Evolutionary conservation across 305 asterid species (phyloP).

Genomic region (Solanum chacoense): DNA sequence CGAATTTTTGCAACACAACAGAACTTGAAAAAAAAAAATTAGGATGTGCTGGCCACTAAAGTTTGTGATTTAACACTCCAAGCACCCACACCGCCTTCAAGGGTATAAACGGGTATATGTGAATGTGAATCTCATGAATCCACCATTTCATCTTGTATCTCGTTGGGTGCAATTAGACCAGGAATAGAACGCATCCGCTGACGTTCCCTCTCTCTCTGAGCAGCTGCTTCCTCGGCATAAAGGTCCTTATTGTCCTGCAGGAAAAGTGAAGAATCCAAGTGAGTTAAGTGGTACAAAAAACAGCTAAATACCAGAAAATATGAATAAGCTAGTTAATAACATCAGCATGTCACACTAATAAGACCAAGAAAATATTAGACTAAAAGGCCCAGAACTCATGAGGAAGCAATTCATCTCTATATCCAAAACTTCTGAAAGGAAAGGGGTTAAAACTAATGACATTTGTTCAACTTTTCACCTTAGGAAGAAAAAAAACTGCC

Average conservation of each 20-base stretch:
- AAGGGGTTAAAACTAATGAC: background rate
- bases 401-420: background rate
- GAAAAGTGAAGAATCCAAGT: background rate
- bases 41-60: slow-evolving; percentile 8
- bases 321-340: background rate
- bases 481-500: background rate
- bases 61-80: slow-evolving; percentile 5
- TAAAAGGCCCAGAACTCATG: background rate
- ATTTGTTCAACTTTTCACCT: background rate
- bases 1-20: slow-evolving; percentile 8
- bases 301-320: background rate
- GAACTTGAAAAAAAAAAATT: slow-evolving; percentile 4
- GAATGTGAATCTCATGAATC: slow-evolving; percentile 38
- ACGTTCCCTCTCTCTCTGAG: slow-evolving; percentile 75
- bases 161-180: slow-evolving; percentile 84
- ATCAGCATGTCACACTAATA: background rate
- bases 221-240: slow-evolving; percentile 94
- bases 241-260: slow-evolving; percentile 94
- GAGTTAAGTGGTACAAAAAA: background rate
- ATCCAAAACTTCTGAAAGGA: background rate
- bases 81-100: slow-evolving; percentile 15
- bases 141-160: slow-evolving; percentile 85
- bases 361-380: background rate
- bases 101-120: slow-evolving; percentile 10
- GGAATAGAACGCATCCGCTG: slow-evolving; percentile 83